These are phyloP conservation scores for Synchytrium microbalum DNA, from an alignment of 371 early-diverging fungal species.

Conservation along the genomic window DNA sequence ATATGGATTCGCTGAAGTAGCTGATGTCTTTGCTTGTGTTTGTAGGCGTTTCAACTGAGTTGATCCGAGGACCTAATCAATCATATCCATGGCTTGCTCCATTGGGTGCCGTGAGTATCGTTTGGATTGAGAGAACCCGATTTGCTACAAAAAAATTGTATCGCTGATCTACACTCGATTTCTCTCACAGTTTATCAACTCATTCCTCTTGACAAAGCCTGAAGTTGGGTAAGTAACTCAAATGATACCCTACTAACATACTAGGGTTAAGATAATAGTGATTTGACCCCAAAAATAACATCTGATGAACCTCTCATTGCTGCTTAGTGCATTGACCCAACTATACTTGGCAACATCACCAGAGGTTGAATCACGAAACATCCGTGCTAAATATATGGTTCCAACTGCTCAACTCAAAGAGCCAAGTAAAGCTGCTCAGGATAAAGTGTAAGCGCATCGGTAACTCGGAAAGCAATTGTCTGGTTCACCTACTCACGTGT, in stretches of 20 bases:
- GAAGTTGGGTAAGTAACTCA: no score
- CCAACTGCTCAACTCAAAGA: constrained; percentile 15
- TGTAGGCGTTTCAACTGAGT: neutral
- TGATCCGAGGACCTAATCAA: neutral
- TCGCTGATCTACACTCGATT: no score
- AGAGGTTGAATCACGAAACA: constrained; percentile 18
- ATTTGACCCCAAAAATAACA: no score
- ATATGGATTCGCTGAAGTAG: no score
- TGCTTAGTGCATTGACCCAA: neutral
- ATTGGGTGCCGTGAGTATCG: neutral
- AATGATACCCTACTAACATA: no score
- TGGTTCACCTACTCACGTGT: neutral
- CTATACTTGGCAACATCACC: constrained; percentile 17
- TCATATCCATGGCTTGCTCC: neutral
- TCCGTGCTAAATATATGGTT: constrained; percentile 24
- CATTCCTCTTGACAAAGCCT: no score
- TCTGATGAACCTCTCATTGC: no score
- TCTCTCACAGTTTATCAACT: no score
- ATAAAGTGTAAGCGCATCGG: constrained; percentile 13
- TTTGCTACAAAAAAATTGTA: no score
- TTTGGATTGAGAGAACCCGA: neutral
- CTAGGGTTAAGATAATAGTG: no score
- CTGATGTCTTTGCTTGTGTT: no score
- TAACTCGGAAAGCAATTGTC: neutral
- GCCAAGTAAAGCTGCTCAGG: constrained; percentile 12